Base-by-base conservation (phyloP, 805 yeast species). In the Lachancea meyersii region DNA sequence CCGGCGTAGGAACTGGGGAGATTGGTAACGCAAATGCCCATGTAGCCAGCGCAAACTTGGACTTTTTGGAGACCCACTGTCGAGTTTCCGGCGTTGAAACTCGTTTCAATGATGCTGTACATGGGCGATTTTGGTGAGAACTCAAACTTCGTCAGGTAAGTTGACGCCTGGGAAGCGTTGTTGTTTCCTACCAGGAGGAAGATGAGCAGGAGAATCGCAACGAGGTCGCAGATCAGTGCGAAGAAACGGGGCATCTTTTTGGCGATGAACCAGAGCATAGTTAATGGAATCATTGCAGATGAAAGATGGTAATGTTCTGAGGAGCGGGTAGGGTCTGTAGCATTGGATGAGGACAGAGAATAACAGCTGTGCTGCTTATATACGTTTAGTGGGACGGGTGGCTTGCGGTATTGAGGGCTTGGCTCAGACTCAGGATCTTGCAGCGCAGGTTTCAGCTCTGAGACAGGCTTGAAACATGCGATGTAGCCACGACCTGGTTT, bases 111-210 rank as follows among this genome's bases (percentile, higher is more conserved):
- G 36, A 69, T 58, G 9, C 67, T 50, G 48, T 58, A 72, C 37
- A 75, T 55, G 1, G 71, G 52, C 0, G 81, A 74, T 1, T 70
- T 54, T 17, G 61, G 44, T 49, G 79, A 74, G 62, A 76, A 77
- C 38, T 60, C 52, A 48, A 73, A 71, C 36, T 69, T 66, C n/a
- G 75, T 67, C 38, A 80, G 53, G 47, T 69, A 80, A 0, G 75
- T 71, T 1, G 74, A 66, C 2, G 77, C 69, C 52, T 75, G 79
- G 4, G 63, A 46, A 0, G 66, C 43, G 16, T 64, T 64, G 17
- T 73, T 68, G 41, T 83, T 77, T 2, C 87, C 83, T 5, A 79
- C 53, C 10, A 80, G 60, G 5, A 80, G 60, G 55, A 79, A 80
- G 1, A 77, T 67, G 16, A 80, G 58, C 5, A 82, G 58, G 45